Percentiles rank a stretch among this genome's conserved stretches.
Conservation (phyloP, 129 eudicot species). For the Saussurea involucrata region DNA sequence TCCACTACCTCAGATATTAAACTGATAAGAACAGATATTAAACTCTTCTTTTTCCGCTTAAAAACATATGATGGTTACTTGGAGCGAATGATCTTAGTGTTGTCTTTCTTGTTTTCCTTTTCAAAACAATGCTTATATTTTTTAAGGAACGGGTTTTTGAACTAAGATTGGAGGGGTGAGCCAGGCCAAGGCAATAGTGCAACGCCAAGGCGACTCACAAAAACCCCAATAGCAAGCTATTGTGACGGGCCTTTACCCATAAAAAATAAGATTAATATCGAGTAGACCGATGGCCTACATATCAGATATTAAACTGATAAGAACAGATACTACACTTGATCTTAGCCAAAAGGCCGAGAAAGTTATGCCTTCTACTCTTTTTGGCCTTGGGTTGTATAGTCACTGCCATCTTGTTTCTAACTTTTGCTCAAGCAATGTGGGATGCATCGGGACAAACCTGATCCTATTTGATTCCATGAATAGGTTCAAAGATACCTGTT, state of each 20-base stretch:
- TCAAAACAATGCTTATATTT: too few species aligned
- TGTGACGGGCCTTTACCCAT: background rate
- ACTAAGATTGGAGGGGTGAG: too few species aligned
- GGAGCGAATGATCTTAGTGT: too few species aligned
- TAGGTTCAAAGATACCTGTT: too few species aligned
- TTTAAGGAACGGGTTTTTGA: too few species aligned
- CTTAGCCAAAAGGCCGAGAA: constrained; percentile 78
- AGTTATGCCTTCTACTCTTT: constrained; percentile 18
- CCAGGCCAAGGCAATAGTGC: background rate
- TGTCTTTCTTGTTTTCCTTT: too few species aligned
- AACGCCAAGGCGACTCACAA: background rate
- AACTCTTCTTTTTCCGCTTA: too few species aligned
- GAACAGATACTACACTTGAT: constrained; percentile 68
- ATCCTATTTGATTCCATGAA: background rate
- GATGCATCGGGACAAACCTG: background rate
- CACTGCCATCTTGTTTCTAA: background rate
- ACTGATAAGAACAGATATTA: too few species aligned
- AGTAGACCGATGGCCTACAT: background rate
- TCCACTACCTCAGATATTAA: too few species aligned
- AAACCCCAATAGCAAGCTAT: background rate
- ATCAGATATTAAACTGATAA: constrained; percentile 31
- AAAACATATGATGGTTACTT: too few species aligned
- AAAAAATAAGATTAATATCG: background rate
- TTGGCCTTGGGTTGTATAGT: background rate
- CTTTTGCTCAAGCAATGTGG: background rate